Evolutionary conservation across 2,329 filamentous ascomycete species (phyloP).

Genomic region (Drechslera avenae): DNA sequence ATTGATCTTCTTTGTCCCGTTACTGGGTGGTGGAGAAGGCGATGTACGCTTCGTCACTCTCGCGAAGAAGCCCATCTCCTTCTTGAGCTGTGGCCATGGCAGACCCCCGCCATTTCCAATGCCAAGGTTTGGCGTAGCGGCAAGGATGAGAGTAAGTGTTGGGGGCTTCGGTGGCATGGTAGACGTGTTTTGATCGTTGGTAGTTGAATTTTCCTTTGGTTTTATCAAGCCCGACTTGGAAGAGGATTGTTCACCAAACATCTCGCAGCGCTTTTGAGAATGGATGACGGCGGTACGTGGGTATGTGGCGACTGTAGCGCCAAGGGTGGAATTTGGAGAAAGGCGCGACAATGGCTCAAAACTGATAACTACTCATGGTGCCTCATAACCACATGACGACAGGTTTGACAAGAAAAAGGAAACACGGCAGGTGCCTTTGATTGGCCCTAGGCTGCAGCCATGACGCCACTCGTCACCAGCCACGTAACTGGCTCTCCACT

Average conservation of each 20-base stretch:
- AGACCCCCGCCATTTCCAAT: slow-evolving; percentile 80
- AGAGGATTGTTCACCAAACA: slow-evolving; percentile 10
- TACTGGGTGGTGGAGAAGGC: slow-evolving; percentile 6
- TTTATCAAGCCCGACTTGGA: not conserved
- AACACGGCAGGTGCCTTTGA: not conserved
- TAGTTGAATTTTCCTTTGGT: not conserved
- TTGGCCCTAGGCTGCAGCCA: not conserved
- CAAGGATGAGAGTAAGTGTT: slow-evolving; percentile 86
- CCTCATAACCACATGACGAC: too few relatives aligned
- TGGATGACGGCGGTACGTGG: too few relatives aligned
- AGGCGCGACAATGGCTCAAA: not conserved
- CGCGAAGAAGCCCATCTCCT: slow-evolving; percentile 95
- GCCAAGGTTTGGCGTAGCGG: slow-evolving; percentile 87
- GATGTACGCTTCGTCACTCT: slow-evolving; percentile 77
- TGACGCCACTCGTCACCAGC: slow-evolving; percentile 7
- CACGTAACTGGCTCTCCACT: slow-evolving; percentile 3
- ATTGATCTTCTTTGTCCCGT: slow-evolving; percentile 41
- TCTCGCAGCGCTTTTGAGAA: slow-evolving; percentile 2
- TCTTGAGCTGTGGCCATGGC: slow-evolving; percentile 86
- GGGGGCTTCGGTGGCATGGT: slow-evolving; percentile 47
- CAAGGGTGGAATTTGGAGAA: not conserved
- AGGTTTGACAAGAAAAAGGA: not conserved
- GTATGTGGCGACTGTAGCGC: not conserved
- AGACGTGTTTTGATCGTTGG: slow-evolving; percentile 1
- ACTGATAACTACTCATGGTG: too few relatives aligned